A percentile compares a stretch with the other conserved stretches of the same genome.
Evolutionary conservation across 805 yeast species (phyloP).

Genomic region (Starmerella roubikii): DNA sequence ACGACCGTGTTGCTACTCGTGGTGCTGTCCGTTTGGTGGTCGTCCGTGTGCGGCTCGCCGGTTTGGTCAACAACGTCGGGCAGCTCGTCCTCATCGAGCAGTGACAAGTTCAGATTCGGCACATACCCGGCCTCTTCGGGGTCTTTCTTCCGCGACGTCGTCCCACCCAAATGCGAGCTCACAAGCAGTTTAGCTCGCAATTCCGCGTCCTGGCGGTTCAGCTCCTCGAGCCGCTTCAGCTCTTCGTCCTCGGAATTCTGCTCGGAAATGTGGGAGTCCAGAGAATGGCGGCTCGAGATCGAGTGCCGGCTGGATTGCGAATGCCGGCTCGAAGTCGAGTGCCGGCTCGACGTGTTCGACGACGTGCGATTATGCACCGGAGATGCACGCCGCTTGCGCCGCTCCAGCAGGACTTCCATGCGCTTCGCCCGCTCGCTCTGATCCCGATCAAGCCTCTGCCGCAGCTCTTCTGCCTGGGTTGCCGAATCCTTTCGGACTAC

Average conservation of each 20-base stretch:
- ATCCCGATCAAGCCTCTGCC: neutral
- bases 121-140: constrained; percentile 14
- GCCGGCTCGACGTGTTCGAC: too few species aligned
- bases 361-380: too few species aligned
- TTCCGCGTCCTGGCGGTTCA: constrained; percentile 16
- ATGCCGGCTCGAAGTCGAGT: too few species aligned
- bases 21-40: neutral
- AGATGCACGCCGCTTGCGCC: neutral
- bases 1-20: constrained; percentile 1
- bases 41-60: too few species aligned
- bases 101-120: constrained; percentile 2
- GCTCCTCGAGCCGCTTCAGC: constrained; percentile 10
- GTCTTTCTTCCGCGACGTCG: neutral
- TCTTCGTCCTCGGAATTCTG: constrained; percentile 12
- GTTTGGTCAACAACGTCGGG: neutral
- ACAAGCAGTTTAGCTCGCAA: constrained; percentile 20
- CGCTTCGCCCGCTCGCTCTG: constrained; percentile 4
- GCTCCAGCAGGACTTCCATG: constrained; percentile 1
- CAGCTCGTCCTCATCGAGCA: too few species aligned
- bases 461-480: constrained; percentile 4
- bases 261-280: too few species aligned
- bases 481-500: neutral
- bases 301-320: too few species aligned
- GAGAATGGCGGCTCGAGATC: too few species aligned
- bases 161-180: constrained; percentile 13